A percentile compares a stretch with the other conserved stretches of the same genome.
Evolutionary conservation across 2,329 filamentous ascomycete genomes (phyloP).

Genomic region (Trichoderma lentiforme): DNA sequence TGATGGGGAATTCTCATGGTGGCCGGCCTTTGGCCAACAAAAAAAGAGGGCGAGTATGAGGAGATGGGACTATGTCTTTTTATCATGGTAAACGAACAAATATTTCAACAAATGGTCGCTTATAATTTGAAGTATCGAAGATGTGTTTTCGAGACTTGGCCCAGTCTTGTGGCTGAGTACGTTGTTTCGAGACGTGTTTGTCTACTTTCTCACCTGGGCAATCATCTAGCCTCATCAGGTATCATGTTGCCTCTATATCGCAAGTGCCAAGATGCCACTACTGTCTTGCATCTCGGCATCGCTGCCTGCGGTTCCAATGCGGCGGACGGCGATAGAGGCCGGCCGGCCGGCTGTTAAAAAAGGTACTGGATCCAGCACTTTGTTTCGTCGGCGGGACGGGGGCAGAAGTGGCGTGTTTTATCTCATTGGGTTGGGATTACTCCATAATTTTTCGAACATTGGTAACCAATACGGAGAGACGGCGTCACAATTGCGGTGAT

Average conservation of each 20-base stretch:
- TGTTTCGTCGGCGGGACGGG: not conserved
- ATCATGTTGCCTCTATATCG: not conserved
- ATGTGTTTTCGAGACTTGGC: not conserved
- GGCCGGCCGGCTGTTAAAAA: not conserved
- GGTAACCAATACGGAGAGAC: not conserved
- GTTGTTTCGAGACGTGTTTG: not conserved
- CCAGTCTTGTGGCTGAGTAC: not conserved
- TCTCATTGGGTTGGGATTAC: not conserved
- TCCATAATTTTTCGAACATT: not conserved
- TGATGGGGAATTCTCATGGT: not conserved
- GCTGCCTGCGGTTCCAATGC: not conserved
- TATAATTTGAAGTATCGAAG: not conserved
- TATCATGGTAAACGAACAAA: constrained; percentile 8
- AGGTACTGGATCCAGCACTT: not conserved
- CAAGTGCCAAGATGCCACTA: not conserved
- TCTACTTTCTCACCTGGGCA: not conserved
- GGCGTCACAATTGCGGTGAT: not conserved
- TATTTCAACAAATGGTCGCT: not conserved
- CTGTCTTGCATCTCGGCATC: not conserved
- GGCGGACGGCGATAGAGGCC: not conserved
- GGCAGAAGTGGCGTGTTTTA: not conserved
- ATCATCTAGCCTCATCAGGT: not conserved
- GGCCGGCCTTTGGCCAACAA: not conserved
- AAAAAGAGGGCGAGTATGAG: constrained; percentile 4
- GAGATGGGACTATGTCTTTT: constrained; percentile 4